Evolutionary conservation across 768 basidiomycete genomes (phyloP).

Genomic region (Pisolithus orientalis): DNA sequence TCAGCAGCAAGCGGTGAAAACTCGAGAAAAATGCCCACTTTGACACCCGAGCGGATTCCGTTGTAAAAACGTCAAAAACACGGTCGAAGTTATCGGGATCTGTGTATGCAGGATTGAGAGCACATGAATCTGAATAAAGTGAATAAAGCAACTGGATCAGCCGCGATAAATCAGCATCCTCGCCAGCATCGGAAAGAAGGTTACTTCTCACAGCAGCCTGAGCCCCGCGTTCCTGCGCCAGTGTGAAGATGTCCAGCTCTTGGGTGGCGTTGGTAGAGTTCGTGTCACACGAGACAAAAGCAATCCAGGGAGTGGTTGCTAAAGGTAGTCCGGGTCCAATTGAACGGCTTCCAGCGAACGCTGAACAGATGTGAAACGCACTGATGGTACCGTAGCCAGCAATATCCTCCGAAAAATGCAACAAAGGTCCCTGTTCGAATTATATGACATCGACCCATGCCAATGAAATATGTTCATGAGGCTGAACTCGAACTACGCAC

Average conservation of each 20-base stretch:
- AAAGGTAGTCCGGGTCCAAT: constrained; percentile 12
- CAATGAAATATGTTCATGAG: background rate
- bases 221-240: constrained; percentile 74
- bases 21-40: constrained; percentile 30
- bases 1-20: background rate
- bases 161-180: background rate
- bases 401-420: constrained; percentile 72
- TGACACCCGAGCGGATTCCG: constrained; percentile 55
- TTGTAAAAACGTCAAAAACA: constrained; percentile 72
- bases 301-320: constrained; percentile 87
- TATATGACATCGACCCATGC: background rate
- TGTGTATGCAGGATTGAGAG: constrained; percentile 68
- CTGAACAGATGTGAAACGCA: constrained; percentile 33
- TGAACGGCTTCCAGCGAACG: constrained; percentile 1
- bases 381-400: constrained; percentile 39
- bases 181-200: background rate
- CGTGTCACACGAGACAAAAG: constrained; percentile 75
- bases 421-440: constrained; percentile 59
- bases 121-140: constrained; percentile 59
- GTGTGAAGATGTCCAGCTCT: constrained; percentile 72
- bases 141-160: constrained; percentile 69
- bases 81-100: constrained; percentile 59
- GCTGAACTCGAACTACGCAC: constrained; percentile 30
- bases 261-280: constrained; percentile 63
- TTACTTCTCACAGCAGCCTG: constrained; percentile 58